Conservation (phyloP, 2,329 filamentous ascomycete genomes). For the Venturia nashicola region DNA sequence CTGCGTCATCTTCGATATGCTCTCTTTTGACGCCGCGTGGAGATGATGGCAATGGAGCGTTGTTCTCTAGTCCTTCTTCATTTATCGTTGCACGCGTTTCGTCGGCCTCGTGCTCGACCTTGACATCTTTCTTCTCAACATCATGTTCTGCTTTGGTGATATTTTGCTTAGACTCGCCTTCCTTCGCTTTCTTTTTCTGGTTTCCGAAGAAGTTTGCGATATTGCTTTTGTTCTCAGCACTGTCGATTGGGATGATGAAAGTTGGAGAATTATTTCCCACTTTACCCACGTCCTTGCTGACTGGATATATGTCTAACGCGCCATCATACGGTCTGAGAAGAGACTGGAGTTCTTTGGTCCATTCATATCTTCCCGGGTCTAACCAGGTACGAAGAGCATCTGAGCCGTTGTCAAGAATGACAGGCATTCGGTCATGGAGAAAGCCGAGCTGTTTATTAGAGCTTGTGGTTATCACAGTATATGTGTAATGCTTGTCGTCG, state of each 20-base stretch:
- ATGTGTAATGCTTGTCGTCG: constrained; percentile 66
- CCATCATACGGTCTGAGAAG: constrained; percentile 69
- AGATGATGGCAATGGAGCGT: constrained; percentile 34
- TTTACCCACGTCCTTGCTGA: constrained; percentile 82
- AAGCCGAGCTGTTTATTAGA: constrained; percentile 75
- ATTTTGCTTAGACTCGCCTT: constrained; percentile 14
- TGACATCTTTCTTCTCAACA: constrained; percentile 15
- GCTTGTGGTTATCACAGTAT: constrained; percentile 85
- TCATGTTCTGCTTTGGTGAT: constrained; percentile 16
- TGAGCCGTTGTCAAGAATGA: constrained; percentile 69
- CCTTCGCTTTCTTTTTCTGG: constrained; percentile 29
- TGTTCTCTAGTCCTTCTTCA: constrained; percentile 36
- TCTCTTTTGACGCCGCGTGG: constrained; percentile 34
- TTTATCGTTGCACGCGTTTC: constrained; percentile 32
- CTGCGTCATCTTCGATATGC: constrained; percentile 24
- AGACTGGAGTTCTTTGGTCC: constrained; percentile 66
- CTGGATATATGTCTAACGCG: constrained; percentile 73
- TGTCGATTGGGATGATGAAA: constrained; percentile 74
- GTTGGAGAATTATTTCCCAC: constrained; percentile 80
- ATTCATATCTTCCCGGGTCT: constrained; percentile 57
- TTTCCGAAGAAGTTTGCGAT: constrained; percentile 88
- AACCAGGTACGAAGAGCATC: constrained; percentile 63
- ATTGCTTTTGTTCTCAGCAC: constrained; percentile 79
- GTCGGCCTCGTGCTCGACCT: constrained; percentile 23
- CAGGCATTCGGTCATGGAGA: constrained; percentile 91